These are phyloP conservation scores for Aspergillus tubingensis DNA, from an alignment of 2,329 filamentous ascomycete genomes.

Conservation along the genomic window DNA sequence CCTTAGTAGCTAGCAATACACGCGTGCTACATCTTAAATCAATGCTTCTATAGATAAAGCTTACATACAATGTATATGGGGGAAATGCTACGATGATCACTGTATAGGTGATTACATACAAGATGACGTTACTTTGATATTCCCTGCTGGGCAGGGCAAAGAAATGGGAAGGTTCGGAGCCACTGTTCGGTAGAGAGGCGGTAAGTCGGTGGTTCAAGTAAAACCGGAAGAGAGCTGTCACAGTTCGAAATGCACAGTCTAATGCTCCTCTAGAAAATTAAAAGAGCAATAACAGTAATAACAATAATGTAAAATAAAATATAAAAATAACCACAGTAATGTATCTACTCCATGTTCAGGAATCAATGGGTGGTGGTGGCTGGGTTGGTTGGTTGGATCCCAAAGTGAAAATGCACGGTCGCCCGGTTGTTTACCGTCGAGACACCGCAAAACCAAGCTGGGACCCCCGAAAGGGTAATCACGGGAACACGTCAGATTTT, in stretches of 20 bases:
- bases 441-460: neutral
- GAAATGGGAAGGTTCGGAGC: too few species aligned
- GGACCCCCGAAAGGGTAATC: constrained; percentile 5
- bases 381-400: neutral
- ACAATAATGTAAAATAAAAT: too few species aligned
- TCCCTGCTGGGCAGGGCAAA: too few species aligned
- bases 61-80: neutral
- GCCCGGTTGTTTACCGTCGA: constrained; percentile 3
- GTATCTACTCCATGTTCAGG: too few species aligned
- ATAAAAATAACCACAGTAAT: too few species aligned
- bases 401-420: neutral
- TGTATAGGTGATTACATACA: neutral
- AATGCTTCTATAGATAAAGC: neutral
- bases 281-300: too few species aligned
- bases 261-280: too few species aligned
- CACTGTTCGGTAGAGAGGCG: neutral
- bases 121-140: neutral
- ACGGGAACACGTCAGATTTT: constrained; percentile 11
- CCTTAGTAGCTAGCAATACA: too few species aligned
- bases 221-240: neutral
- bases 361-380: neutral
- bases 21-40: too few species aligned
- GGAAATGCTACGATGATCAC: too few species aligned
- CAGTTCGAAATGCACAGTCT: too few species aligned
- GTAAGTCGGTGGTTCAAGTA: neutral